Conservation (phyloP, 768 basidiomycete genomes). For the Pleurotus giganteus region DNA sequence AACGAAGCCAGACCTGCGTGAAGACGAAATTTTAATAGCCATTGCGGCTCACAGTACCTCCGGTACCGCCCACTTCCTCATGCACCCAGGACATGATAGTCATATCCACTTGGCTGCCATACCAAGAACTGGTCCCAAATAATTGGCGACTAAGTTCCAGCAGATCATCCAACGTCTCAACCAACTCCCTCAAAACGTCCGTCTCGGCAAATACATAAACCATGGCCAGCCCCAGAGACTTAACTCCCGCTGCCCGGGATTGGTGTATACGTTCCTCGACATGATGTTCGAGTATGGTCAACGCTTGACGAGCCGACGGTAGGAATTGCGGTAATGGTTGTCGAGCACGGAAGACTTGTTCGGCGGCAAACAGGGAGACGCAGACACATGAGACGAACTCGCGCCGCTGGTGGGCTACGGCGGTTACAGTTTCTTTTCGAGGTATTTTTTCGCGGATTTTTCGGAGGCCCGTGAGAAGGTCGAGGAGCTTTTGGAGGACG, state of each 20-base stretch:
- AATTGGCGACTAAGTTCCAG: conserved; percentile 36
- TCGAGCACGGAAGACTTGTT: conserved; percentile 44
- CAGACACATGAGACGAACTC: conserved; percentile 48
- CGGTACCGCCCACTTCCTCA: conserved; percentile 14
- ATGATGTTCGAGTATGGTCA: conserved; percentile 29
- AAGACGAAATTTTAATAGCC: not conserved
- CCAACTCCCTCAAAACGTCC: conserved; percentile 38
- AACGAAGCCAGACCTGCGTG: not conserved
- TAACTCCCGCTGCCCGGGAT: conserved; percentile 18
- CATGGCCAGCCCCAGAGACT: conserved; percentile 33
- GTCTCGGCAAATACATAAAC: conserved; percentile 44
- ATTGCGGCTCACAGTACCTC: not conserved
- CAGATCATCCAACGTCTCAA: conserved; percentile 40
- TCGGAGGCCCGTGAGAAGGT: conserved; percentile 43
- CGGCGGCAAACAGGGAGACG: conserved; percentile 45
- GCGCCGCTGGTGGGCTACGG: conserved; percentile 36
- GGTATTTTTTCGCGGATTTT: conserved; percentile 47
- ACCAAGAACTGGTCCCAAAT: conserved; percentile 45
- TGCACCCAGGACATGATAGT: conserved; percentile 13
- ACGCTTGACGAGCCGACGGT: conserved; percentile 41
- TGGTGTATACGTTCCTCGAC: conserved; percentile 31
- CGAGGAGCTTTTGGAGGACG: conserved; percentile 38
- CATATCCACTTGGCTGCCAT: conserved; percentile 18
- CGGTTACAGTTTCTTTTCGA: conserved; percentile 37
- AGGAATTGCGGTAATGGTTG: conserved; percentile 50